Conservation (phyloP, 257 asterid species). For the Solanum paucissectum region DNA sequence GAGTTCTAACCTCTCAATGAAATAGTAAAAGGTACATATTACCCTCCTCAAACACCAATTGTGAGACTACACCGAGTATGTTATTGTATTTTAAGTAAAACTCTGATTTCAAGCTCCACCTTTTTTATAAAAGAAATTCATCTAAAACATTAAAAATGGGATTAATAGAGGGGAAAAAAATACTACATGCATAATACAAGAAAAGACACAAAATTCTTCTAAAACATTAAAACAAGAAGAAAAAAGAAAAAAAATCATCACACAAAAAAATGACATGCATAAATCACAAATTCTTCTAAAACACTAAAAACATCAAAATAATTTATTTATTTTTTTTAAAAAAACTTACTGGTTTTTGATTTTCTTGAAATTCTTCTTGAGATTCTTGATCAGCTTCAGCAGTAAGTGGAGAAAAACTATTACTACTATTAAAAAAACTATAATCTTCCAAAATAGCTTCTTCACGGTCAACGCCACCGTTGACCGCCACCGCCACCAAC, state of each 20-base stretch:
- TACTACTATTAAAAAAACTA: constrained; percentile 17
- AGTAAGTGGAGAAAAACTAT: constrained; percentile 26
- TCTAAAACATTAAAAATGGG: neutral
- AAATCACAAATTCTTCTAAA: neutral
- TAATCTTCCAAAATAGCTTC: constrained; percentile 32
- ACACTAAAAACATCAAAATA: neutral
- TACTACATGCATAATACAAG: neutral
- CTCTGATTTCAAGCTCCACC: neutral
- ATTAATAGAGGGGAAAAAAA: neutral
- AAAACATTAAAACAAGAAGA: neutral
- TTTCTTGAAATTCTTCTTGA: constrained; percentile 2
- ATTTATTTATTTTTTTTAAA: neutral
- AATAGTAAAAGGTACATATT: neutral
- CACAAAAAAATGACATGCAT: neutral
- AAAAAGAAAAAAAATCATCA: neutral
- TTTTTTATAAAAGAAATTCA: neutral
- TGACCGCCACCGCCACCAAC: constrained; percentile 18
- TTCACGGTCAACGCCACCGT: constrained; percentile 15
- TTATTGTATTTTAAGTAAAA: no score
- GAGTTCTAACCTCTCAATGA: neutral
- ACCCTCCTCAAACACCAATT: neutral
- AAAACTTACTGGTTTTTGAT: constrained; percentile 1
- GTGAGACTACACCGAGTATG: neutral
- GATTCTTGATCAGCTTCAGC: constrained; percentile 6
- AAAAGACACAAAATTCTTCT: neutral